Percentiles rank a stretch among this genome's conserved stretches.
Conservation (phyloP, 106 monocot species). For the Ottelia alismoides region DNA sequence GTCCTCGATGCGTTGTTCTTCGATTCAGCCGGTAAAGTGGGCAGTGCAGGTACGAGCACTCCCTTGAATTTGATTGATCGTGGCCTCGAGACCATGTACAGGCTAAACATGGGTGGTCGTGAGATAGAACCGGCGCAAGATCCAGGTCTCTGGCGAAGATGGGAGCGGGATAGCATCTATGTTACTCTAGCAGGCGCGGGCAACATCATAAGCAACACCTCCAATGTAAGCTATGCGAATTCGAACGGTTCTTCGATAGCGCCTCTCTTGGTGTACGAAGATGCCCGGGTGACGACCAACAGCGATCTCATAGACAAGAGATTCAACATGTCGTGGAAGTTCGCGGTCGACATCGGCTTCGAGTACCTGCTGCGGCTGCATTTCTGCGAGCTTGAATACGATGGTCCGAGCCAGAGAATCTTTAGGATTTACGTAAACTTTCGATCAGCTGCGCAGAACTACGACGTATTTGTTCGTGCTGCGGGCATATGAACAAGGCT, state of each 20-base stretch:
- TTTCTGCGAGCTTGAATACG: constrained; percentile 68
- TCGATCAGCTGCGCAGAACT: constrained; percentile 54
- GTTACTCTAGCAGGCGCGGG: constrained; percentile 53
- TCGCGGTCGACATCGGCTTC: constrained; percentile 52
- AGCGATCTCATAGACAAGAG: constrained; percentile 30
- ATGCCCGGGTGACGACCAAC: constrained; percentile 38
- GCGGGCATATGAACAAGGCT: constrained; percentile 55
- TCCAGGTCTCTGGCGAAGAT: constrained; percentile 37
- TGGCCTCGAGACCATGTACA: constrained; percentile 79
- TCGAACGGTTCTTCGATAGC: constrained; percentile 34
- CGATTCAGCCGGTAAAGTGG: constrained; percentile 37
- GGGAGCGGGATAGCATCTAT: constrained; percentile 54
- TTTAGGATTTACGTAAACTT: constrained; percentile 81
- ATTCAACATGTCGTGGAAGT: constrained; percentile 85
- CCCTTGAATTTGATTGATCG: constrained; percentile 12
- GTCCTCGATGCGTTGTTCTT: constrained; percentile 22
- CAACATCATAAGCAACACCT: constrained; percentile 23
- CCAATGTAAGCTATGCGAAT: constrained; percentile 47
- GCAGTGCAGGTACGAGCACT: constrained; percentile 10
- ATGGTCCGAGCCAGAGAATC: constrained; percentile 37
- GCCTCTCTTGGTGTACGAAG: constrained; percentile 60
- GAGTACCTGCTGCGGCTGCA: constrained; percentile 76
- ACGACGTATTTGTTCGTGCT: constrained; percentile 53
- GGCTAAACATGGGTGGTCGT: constrained; percentile 66
- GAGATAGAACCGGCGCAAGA: constrained; percentile 33